These are phyloP conservation scores for Backusella tuberculispora DNA, from an alignment of 192 early-diverging fungal genomes.

Conservation along the genomic window DNA sequence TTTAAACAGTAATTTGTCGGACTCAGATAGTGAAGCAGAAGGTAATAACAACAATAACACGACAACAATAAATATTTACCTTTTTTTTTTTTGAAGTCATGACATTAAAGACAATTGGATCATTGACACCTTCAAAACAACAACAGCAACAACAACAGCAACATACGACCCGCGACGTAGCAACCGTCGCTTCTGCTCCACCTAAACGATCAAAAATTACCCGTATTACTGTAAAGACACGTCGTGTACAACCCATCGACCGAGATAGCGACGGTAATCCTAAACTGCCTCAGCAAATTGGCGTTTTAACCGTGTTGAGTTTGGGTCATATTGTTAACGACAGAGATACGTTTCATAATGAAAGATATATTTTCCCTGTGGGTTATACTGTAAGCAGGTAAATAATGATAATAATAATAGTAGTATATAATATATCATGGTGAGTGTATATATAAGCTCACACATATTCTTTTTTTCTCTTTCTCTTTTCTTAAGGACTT, in stretches of 20 bases:
- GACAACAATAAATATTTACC: background rate
- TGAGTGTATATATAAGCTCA: background rate
- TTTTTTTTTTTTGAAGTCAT: constrained; percentile 1
- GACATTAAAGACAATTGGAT: background rate
- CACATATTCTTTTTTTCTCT: background rate
- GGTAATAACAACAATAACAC: background rate
- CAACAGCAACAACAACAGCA: background rate
- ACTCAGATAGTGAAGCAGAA: constrained; percentile 23
- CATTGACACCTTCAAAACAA: background rate
- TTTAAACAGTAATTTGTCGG: constrained; percentile 25
- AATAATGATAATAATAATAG: background rate
- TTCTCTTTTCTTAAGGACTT: constrained; percentile 39
- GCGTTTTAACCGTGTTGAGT: constrained; percentile 72
- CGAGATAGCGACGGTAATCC: constrained; percentile 60
- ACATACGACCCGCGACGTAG: constrained; percentile 4
- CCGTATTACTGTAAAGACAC: constrained; percentile 32
- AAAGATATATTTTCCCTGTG: constrained; percentile 94
- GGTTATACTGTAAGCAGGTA: constrained; percentile 75
- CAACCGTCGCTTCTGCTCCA: constrained; percentile 31
- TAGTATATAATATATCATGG: background rate
- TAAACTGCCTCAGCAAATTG: constrained; percentile 78
- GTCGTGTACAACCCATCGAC: constrained; percentile 52
- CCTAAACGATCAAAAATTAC: constrained; percentile 37
- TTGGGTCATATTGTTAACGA: constrained; percentile 75
- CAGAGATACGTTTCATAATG: constrained; percentile 80